Evolutionary conservation across 495 filamentous ascomycete genomes (phyloP).

Genomic region (Aspergillus hancockii): DNA sequence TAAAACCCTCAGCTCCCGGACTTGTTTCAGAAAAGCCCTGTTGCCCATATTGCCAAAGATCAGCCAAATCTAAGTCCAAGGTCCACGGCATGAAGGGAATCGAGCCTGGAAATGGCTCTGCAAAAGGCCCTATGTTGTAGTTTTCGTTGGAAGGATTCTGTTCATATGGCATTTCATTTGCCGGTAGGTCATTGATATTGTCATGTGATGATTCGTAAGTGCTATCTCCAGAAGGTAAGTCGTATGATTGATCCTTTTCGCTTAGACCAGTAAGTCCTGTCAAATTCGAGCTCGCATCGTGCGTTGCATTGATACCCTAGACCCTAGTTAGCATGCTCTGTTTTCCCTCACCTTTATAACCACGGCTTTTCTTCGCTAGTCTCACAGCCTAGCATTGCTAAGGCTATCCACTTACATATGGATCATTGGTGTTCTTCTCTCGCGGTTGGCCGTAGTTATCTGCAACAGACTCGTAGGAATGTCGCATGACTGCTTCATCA

Average conservation of each 20-base stretch:
- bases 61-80: neutral
- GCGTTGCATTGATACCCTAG: neutral
- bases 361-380: too few species aligned
- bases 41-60: neutral
- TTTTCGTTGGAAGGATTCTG: neutral
- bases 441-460: neutral
- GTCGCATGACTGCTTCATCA: neutral
- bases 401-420: neutral
- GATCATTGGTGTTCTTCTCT: neutral
- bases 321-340: neutral
- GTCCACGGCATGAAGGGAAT: neutral
- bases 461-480: neutral
- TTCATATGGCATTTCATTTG: neutral
- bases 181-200: neutral
- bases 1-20: neutral
- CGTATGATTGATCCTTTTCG: neutral
- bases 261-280: neutral
- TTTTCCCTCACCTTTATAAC: neutral
- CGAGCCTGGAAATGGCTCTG: neutral
- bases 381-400: neutral
- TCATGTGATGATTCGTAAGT: neutral
- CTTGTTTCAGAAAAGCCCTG: neutral
- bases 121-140: neutral
- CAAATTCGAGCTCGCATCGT: neutral
- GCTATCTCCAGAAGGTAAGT: neutral